These are phyloP conservation scores for Volutella citrinella DNA, from an alignment of 2,329 filamentous ascomycete genomes.

Conservation along the genomic window DNA sequence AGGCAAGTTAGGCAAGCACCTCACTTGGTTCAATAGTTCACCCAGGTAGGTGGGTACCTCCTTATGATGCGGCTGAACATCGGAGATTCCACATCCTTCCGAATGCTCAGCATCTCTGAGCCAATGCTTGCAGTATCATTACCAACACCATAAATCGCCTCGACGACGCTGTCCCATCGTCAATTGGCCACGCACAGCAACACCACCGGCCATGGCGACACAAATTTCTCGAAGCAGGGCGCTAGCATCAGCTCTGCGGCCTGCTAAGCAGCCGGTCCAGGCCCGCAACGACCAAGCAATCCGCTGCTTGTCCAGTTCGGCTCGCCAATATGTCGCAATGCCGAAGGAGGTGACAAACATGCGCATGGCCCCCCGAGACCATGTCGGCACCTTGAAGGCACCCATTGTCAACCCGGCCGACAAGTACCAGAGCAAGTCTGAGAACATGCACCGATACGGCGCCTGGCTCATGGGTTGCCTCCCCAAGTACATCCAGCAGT, in stretches of 20 bases:
- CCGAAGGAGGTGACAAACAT: constrained; percentile 64
- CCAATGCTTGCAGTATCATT: constrained; percentile 29
- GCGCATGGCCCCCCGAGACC: constrained; percentile 59
- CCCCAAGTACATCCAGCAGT: constrained; percentile 98
- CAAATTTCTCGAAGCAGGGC: constrained; percentile 56
- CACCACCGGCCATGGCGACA: constrained; percentile 53
- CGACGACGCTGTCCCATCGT: constrained; percentile 25
- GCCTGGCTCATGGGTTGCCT: constrained; percentile 95
- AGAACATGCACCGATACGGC: constrained; percentile 89
- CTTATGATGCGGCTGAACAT: constrained; percentile 22
- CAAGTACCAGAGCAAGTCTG: constrained; percentile 84
- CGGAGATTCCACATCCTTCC: constrained; percentile 21
- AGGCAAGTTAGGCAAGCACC: neutral
- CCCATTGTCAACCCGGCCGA: constrained; percentile 89
- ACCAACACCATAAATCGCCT: constrained; percentile 27
- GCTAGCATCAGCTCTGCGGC: constrained; percentile 53
- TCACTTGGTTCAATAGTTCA: too few relatives aligned
- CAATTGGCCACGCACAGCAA: constrained; percentile 44
- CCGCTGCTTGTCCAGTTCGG: constrained; percentile 51
- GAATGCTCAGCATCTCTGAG: constrained; percentile 21
- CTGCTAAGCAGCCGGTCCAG: constrained; percentile 43
- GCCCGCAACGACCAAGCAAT: constrained; percentile 38
- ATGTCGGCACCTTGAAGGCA: constrained; percentile 64
- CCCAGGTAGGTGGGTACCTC: constrained; percentile 20
- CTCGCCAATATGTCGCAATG: constrained; percentile 49